Percentiles rank a stretch among this genome's conserved stretches.
These are phyloP conservation scores for Neurospora discreta DNA, from an alignment of 495 filamentous ascomycete genomes.

Conservation along the genomic window DNA sequence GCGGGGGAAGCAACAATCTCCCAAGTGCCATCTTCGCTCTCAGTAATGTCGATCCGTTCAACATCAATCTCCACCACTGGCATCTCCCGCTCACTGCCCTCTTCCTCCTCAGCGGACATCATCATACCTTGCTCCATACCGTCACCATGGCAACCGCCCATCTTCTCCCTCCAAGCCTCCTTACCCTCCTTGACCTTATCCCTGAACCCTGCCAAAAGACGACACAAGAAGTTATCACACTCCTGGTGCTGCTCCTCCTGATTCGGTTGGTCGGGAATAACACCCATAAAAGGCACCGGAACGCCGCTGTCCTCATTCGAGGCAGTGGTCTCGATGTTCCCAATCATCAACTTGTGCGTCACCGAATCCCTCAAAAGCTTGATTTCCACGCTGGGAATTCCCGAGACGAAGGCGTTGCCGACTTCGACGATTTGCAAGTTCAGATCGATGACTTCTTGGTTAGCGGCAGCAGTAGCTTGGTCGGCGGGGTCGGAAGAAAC, in stretches of 20 bases:
- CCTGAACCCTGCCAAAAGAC: conserved; percentile 30
- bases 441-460: conserved; percentile 30
- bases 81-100: background rate
- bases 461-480: conserved; percentile 17
- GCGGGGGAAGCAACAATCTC: background rate
- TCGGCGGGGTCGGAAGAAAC: conserved; percentile 14
- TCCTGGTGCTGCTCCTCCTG: conserved; percentile 19
- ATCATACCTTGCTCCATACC: too few species aligned
- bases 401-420: conserved; percentile 30
- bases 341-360: conserved; percentile 32
- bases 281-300: background rate
- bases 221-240: conserved; percentile 36
- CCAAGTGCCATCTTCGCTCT: background rate
- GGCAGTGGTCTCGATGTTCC: conserved; percentile 16
- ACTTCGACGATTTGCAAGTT: conserved; percentile 41
- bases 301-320: conserved; percentile 10
- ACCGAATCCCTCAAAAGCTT: conserved; percentile 30
- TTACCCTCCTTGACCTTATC: conserved; percentile 28
- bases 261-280: background rate
- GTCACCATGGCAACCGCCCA: background rate
- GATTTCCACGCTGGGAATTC: conserved; percentile 35
- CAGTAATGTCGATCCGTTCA: background rate
- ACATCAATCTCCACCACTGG: background rate
- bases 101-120: background rate
- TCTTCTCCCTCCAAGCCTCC: background rate